Evolutionary conservation across 768 basidiomycete genomes (phyloP).

Genomic region (Russula vinacea): DNA sequence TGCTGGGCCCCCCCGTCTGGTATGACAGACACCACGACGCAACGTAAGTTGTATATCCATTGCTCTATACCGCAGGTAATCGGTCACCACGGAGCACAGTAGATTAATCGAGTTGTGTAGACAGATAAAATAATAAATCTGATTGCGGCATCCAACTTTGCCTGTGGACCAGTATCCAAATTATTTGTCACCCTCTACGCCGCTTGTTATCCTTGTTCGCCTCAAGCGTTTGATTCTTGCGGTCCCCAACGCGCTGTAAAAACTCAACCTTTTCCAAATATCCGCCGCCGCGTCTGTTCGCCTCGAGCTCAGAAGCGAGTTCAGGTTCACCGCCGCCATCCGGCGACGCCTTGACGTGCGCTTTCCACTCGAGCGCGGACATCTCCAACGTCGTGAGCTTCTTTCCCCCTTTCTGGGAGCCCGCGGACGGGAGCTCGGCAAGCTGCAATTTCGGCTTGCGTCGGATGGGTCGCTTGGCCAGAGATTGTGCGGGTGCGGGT

Average conservation of each 20-base stretch:
- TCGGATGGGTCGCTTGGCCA: slow-evolving; percentile 54
- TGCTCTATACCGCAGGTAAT: background rate
- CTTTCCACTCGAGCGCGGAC: slow-evolving; percentile 81
- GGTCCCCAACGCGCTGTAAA: slow-evolving; percentile 66
- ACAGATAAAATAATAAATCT: background rate
- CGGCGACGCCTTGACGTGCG: slow-evolving; percentile 52
- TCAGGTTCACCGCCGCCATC: slow-evolving; percentile 37
- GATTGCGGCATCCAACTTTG: background rate
- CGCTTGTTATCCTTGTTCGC: slow-evolving; percentile 56
- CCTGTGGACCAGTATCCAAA: background rate
- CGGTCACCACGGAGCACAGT: background rate
- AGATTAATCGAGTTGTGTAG: background rate
- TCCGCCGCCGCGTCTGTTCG: slow-evolving; percentile 69
- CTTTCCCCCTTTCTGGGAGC: slow-evolving; percentile 56
- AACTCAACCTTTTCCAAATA: slow-evolving; percentile 87
- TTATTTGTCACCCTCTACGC: slow-evolving; percentile 16
- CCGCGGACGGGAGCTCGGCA: slow-evolving; percentile 48
- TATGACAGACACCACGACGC: background rate
- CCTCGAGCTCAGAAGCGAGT: slow-evolving; percentile 68
- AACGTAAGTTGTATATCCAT: background rate
- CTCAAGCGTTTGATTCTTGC: slow-evolving; percentile 64
- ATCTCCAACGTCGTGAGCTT: slow-evolving; percentile 84
- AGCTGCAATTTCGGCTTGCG: slow-evolving; percentile 62
- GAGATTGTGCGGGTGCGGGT: background rate
- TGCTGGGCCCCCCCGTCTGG: no score